Percentiles rank a stretch among this genome's conserved stretches.
phyloP scores from a whole-genome alignment of 352 stramenopile genomes.

The Globisporangium paddicum region DNA sequence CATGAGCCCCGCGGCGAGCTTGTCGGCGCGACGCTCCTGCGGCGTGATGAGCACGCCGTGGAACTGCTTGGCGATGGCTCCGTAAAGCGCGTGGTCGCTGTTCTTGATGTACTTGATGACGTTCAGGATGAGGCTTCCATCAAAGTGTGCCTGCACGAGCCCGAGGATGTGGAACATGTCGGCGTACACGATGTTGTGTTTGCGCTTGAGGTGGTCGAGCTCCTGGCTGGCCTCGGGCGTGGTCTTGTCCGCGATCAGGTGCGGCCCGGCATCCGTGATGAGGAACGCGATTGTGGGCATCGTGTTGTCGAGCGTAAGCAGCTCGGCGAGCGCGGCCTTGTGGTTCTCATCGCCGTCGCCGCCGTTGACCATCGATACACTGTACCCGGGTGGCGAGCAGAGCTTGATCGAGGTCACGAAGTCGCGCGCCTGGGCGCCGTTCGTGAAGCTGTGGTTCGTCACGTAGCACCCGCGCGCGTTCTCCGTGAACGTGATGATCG shows the following conservation, averaged over 20 bases:
- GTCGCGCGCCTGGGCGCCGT: constrained; percentile 31
- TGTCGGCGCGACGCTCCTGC: constrained; percentile 20
- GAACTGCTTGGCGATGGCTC: constrained; percentile 51
- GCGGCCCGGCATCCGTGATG: constrained; percentile 58
- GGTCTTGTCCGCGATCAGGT: constrained; percentile 30
- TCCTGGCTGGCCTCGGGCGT: constrained; percentile 19
- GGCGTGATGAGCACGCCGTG: constrained; percentile 58
- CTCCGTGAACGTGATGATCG: constrained; percentile 73
- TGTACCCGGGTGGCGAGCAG: constrained; percentile 26
- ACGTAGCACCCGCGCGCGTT: constrained; percentile 45
- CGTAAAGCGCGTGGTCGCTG: constrained; percentile 48
- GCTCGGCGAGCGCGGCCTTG: constrained; percentile 54
- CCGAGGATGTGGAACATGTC: constrained; percentile 54
- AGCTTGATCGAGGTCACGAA: constrained; percentile 25
- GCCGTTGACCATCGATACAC: constrained; percentile 20
- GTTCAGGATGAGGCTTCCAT: constrained; percentile 49
- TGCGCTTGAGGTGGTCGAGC: constrained; percentile 43
- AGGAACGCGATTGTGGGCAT: constrained; percentile 66
- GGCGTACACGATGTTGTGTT: constrained; percentile 38
- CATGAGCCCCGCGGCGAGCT: constrained; percentile 42
- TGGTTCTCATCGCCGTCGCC: constrained; percentile 69
- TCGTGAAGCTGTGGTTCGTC: constrained; percentile 54
- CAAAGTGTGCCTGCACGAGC: constrained; percentile 45
- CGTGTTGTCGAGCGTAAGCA: constrained; percentile 40
- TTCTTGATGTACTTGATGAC: constrained; percentile 58